phyloP scores from a whole-genome alignment of 139 green algal species.

The Asterochloris sp. region DNA sequence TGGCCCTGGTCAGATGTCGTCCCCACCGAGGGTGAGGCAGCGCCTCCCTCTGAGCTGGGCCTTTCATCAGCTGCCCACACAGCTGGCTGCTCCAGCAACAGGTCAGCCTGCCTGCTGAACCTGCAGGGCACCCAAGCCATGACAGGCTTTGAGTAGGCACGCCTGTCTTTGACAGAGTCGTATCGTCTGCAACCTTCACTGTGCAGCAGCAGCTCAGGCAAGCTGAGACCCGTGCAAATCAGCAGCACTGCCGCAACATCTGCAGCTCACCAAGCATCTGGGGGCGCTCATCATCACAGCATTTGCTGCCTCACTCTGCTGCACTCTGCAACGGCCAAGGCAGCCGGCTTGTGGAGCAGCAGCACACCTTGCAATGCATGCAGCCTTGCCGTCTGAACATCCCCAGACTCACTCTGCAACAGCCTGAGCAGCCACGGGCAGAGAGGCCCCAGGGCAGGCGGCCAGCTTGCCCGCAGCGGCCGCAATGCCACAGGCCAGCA shows the following conservation, averaged over 20 bases:
- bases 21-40: too few relatives aligned
- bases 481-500: constrained; percentile 51
- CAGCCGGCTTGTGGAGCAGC: neutral
- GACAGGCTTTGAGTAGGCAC: neutral
- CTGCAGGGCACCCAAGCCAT: neutral
- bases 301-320: neutral
- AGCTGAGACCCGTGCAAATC: too few relatives aligned
- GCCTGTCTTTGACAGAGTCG: neutral
- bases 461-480: constrained; percentile 47
- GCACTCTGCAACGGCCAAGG: neutral
- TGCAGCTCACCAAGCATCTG: too few relatives aligned
- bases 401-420: constrained; percentile 17
- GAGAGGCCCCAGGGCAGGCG: constrained; percentile 24
- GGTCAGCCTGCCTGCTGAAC: neutral
- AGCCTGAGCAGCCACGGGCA: constrained; percentile 41
- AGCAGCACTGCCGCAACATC: too few relatives aligned
- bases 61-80: neutral
- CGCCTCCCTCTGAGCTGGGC: neutral
- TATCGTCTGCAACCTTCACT: neutral
- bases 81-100: neutral
- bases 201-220: too few relatives aligned
- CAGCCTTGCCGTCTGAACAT: neutral
- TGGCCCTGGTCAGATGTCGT: neutral
- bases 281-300: neutral
- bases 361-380: neutral